Evolutionary conservation across 352 stramenopile species (phyloP).

Genomic region (Phytophthora citricola): DNA sequence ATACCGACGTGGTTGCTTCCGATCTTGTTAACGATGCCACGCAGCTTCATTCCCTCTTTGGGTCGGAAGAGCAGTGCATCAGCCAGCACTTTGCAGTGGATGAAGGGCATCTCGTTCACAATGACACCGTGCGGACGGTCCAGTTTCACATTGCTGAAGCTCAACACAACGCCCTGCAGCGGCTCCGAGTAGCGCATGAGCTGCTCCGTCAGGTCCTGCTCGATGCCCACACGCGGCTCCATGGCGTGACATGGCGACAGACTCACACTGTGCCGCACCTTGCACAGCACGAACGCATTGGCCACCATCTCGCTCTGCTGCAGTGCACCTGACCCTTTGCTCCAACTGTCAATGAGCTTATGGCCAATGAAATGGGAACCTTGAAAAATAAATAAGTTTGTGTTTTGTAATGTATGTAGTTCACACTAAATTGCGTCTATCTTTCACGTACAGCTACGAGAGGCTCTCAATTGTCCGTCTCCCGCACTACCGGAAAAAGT

Average conservation of each 20-base stretch:
- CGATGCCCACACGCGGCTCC: conserved; percentile 71
- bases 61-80: conserved; percentile 82
- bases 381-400: background rate
- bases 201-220: conserved; percentile 75
- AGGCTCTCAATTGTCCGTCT: conserved; percentile 19
- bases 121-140: conserved; percentile 64
- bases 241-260: conserved; percentile 76
- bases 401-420: background rate
- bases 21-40: conserved; percentile 83
- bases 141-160: conserved; percentile 75
- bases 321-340: background rate
- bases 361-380: background rate
- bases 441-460: conserved; percentile 1
- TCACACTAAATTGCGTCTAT: background rate
- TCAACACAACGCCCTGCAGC: conserved; percentile 74
- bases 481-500: conserved; percentile 36
- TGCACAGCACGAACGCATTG: conserved; percentile 66
- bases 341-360: conserved; percentile 26
- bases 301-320: conserved; percentile 20
- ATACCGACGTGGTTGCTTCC: conserved; percentile 88
- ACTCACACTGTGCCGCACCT: conserved; percentile 74
- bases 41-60: conserved; percentile 65
- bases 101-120: conserved; percentile 88
- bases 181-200: conserved; percentile 86
- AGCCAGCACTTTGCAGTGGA: conserved; percentile 79